Percentiles rank a stretch among this genome's conserved stretches.
These are phyloP conservation scores for Tylopilus plumbeoviolaceoides DNA, from an alignment of 768 basidiomycete genomes.

Conservation along the genomic window DNA sequence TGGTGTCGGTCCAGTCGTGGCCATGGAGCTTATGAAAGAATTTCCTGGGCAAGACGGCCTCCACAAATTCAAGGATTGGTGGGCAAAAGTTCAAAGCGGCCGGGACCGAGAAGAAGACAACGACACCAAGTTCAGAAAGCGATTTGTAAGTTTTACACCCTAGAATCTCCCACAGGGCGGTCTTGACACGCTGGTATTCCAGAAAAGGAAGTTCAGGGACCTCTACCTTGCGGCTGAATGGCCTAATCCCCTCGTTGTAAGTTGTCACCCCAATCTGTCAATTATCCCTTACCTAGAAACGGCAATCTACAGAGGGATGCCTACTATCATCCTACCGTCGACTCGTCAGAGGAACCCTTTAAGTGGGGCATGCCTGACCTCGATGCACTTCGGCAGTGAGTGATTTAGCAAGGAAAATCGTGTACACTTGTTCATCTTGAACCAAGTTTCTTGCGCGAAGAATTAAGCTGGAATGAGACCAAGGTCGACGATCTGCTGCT, in stretches of 20 bases:
- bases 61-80: slow-evolving; percentile 90
- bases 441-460: slow-evolving; percentile 63
- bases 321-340: slow-evolving; percentile 88
- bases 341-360: slow-evolving; percentile 89
- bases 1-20: slow-evolving; percentile 92
- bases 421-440: slow-evolving; percentile 11
- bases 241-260: slow-evolving; percentile 89
- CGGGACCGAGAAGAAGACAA: slow-evolving; percentile 75
- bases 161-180: slow-evolving; percentile 3
- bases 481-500: slow-evolving; percentile 91
- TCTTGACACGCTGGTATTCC: slow-evolving; percentile 9
- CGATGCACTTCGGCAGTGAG: slow-evolving; percentile 81
- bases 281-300: background rate
- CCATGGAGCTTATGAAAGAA: slow-evolving; percentile 92
- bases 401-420: slow-evolving; percentile 8
- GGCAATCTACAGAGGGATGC: slow-evolving; percentile 66
- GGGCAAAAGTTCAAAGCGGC: slow-evolving; percentile 88
- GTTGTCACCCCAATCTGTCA: slow-evolving; percentile 27
- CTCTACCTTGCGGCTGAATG: slow-evolving; percentile 79
- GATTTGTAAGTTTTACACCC: slow-evolving; percentile 65
- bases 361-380: slow-evolving; percentile 98
- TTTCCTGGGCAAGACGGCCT: slow-evolving; percentile 86
- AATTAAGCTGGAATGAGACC: slow-evolving; percentile 73
- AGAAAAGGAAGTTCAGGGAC: slow-evolving; percentile 90
- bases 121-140: slow-evolving; percentile 71